phyloP scores from a whole-genome alignment of 2,329 filamentous ascomycete species.

The Penicillium sp. region DNA sequence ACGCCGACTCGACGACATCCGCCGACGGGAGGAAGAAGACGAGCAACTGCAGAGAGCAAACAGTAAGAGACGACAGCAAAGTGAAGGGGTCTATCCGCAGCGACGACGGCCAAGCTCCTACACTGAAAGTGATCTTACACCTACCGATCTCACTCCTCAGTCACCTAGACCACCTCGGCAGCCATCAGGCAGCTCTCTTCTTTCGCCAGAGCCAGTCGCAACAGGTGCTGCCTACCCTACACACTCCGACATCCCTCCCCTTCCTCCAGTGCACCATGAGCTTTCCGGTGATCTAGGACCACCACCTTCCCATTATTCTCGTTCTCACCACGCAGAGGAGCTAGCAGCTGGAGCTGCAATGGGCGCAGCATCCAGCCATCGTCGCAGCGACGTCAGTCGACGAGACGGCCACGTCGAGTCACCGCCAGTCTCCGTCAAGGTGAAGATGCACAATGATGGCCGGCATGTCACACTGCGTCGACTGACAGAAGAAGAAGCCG shows the following conservation, averaged over 20 bases:
- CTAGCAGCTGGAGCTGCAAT: conserved; percentile 32
- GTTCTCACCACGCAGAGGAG: conserved; percentile 21
- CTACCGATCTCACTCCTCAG: conserved; percentile 32
- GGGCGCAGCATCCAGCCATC: conserved; percentile 28
- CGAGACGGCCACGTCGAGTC: conserved; percentile 46
- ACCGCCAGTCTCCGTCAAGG: conserved; percentile 60
- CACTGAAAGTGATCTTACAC: conserved; percentile 37
- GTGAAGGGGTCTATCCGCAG: conserved; percentile 53
- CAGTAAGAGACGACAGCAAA: conserved; percentile 58
- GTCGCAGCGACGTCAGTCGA: conserved; percentile 28
- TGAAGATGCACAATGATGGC: conserved; percentile 62
- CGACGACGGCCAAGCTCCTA: conserved; percentile 31
- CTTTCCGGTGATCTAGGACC: conserved; percentile 32
- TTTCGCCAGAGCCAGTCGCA: conserved; percentile 30
- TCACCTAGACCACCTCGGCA: conserved; percentile 23
- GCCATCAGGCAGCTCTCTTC: conserved; percentile 31
- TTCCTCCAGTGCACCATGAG: conserved; percentile 40
- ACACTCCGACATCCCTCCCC: conserved; percentile 36
- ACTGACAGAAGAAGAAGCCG: conserved; percentile 59
- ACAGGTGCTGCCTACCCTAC: conserved; percentile 29
- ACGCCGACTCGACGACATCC: conserved; percentile 55
- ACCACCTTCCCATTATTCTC: conserved; percentile 15
- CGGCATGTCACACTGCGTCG: conserved; percentile 59
- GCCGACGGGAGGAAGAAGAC: conserved; percentile 49
- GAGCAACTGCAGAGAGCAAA: conserved; percentile 51